phyloP scores from a whole-genome alignment of 805 yeast genomes.

The Middelhovenomyces tepae region DNA sequence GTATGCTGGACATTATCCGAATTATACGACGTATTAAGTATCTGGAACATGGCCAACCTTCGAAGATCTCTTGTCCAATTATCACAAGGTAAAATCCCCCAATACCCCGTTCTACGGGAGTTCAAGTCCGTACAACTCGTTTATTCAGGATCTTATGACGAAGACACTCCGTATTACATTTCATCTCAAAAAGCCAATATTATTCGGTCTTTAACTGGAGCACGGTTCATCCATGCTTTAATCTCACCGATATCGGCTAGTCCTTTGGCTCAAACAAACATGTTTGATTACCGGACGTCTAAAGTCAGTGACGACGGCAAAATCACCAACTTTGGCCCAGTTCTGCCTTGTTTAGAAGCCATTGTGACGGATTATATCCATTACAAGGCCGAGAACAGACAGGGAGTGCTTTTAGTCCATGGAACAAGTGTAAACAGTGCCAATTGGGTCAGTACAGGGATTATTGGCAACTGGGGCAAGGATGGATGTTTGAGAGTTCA shows the following conservation, averaged over 20 bases:
- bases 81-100: constrained; percentile 22
- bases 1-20: too few species aligned
- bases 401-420: constrained; percentile 20
- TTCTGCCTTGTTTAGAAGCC: constrained; percentile 24
- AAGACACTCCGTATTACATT: constrained; percentile 12
- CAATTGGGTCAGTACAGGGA: constrained; percentile 20
- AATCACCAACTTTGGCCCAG: constrained; percentile 21
- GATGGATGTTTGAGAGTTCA: constrained; percentile 23
- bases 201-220: constrained; percentile 28
- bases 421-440: constrained; percentile 7
- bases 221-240: constrained; percentile 27
- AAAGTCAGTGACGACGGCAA: constrained; percentile 10
- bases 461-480: constrained; percentile 19
- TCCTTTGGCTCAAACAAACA: constrained; percentile 29
- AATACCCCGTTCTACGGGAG: constrained; percentile 16
- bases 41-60: too few species aligned
- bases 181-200: constrained; percentile 18
- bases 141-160: constrained; percentile 19
- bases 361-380: constrained; percentile 18
- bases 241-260: constrained; percentile 22
- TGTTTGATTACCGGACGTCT: constrained; percentile 7
- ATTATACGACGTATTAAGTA: too few species aligned
- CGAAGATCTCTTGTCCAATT: constrained; percentile 11
- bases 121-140: constrained; percentile 23
- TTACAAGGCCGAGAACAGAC: constrained; percentile 16